These are phyloP conservation scores for Trifolium pratense DNA, from an alignment of 306 rosid species.

Conservation along the genomic window DNA sequence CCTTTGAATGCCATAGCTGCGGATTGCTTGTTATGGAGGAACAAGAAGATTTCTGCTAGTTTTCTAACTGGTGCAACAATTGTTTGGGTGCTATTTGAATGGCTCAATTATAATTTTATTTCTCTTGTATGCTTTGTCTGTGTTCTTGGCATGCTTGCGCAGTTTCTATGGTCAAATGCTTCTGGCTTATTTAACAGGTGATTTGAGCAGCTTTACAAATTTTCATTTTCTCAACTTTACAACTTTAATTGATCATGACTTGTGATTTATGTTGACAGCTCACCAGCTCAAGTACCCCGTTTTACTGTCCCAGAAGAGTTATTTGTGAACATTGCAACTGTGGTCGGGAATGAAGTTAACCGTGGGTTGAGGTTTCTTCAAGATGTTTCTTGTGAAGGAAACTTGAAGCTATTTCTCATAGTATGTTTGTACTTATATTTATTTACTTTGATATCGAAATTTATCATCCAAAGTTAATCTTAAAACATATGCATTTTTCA, in stretches of 20 bases:
- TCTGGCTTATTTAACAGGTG: constrained; percentile 76
- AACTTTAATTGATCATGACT: constrained; percentile 8
- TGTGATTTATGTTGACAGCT: constrained; percentile 50
- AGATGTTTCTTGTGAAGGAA: constrained; percentile 78
- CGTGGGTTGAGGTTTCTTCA: constrained; percentile 63
- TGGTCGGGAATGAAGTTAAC: constrained; percentile 63
- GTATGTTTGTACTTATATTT: constrained; percentile 49
- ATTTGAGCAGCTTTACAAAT: constrained; percentile 34
- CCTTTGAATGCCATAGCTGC: constrained; percentile 63
- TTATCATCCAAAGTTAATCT: not conserved
- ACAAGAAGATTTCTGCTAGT: constrained; percentile 94
- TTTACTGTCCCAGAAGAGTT: constrained; percentile 65
- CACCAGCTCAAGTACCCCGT: constrained; percentile 65
- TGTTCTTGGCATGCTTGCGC: constrained; percentile 76
- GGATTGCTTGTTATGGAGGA: constrained; percentile 90
- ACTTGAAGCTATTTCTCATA: constrained; percentile 70
- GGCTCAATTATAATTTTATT: constrained; percentile 83
- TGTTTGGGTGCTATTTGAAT: constrained; percentile 88
- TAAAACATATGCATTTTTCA: not conserved
- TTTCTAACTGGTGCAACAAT: constrained; percentile 70
- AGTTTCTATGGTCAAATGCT: constrained; percentile 81
- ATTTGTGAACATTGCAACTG: constrained; percentile 64
- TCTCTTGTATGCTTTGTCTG: constrained; percentile 60
- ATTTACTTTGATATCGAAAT: constrained; percentile 1
- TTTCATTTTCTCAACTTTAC: not conserved